Evolutionary conservation across 2,329 filamentous ascomycete genomes (phyloP).

Genomic region (Xylariaceae sp.): DNA sequence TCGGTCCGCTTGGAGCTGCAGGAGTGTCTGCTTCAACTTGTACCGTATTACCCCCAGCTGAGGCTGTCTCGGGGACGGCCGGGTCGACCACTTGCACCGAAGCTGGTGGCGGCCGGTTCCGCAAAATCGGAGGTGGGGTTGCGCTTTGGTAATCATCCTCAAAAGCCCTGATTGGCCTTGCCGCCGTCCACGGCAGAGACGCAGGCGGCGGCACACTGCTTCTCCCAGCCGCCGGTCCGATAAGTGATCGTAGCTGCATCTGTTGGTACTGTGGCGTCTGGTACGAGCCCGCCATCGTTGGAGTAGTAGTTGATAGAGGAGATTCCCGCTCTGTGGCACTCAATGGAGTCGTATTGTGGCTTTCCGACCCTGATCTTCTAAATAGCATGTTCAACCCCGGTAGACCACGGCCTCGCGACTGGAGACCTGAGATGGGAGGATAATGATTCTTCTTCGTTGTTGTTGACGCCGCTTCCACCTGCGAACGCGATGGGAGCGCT

Average conservation of each 20-base stretch:
- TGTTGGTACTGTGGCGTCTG: slow-evolving; percentile 1
- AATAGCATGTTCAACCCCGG: slow-evolving; percentile 49
- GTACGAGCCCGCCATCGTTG: slow-evolving; percentile 16
- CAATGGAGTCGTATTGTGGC: slow-evolving; percentile 18
- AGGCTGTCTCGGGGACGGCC: too few species aligned
- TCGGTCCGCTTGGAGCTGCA: slow-evolving; percentile 4
- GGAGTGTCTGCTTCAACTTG: slow-evolving; percentile 9
- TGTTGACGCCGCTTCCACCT: slow-evolving; percentile 12
- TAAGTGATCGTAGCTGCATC: slow-evolving; percentile 10
- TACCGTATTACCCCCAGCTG: neutral
- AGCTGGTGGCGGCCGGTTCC: slow-evolving; percentile 33
- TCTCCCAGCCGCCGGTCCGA: slow-evolving; percentile 18
- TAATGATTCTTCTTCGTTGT: slow-evolving; percentile 38
- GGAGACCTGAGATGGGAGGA: slow-evolving; percentile 46
- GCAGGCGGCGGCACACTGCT: slow-evolving; percentile 30
- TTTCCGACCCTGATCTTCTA: slow-evolving; percentile 45
- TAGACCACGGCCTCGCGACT: slow-evolving; percentile 37
- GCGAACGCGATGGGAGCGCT: slow-evolving; percentile 5
- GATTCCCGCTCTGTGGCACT: slow-evolving; percentile 17
- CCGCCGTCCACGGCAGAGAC: slow-evolving; percentile 27
- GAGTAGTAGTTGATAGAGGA: slow-evolving; percentile 18
- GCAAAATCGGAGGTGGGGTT: slow-evolving; percentile 54
- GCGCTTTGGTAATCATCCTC: slow-evolving; percentile 46
- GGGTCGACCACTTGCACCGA: neutral
- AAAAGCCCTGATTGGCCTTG: slow-evolving; percentile 37